Percentiles rank a stretch among this genome's conserved stretches.
phyloP scores from a whole-genome alignment of 345 rosid species.

The Murraya koenigii region DNA sequence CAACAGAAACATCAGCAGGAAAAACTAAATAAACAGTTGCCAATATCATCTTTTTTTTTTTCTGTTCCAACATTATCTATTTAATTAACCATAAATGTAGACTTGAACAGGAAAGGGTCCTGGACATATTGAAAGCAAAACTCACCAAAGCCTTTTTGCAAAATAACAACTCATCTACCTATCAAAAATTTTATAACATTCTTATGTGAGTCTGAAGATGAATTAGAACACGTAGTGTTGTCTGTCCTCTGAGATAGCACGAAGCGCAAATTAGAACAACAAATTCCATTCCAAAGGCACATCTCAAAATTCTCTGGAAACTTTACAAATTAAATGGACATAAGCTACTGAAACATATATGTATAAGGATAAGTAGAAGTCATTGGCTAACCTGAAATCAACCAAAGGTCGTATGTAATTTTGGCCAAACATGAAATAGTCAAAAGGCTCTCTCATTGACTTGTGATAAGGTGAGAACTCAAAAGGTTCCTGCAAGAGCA shows the following conservation, averaged over 20 bases:
- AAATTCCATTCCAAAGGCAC: neutral
- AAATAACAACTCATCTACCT: neutral
- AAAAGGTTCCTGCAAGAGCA: constrained; percentile 67
- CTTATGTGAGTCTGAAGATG: neutral
- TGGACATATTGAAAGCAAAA: neutral
- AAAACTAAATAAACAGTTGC: neutral
- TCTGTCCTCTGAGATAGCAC: neutral
- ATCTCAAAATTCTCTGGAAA: constrained; percentile 1
- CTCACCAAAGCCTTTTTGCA: neutral
- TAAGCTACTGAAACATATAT: neutral
- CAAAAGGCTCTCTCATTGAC: constrained; percentile 88
- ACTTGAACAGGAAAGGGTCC: neutral
- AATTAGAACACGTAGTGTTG: constrained; percentile 1
- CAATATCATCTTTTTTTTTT: too few species aligned
- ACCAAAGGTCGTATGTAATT: constrained; percentile 81
- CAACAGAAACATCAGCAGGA: neutral
- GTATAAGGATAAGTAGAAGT: constrained; percentile 6
- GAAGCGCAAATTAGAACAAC: neutral
- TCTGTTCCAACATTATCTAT: neutral
- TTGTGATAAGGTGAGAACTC: constrained; percentile 76
- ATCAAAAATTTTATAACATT: neutral
- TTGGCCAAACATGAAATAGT: constrained; percentile 92
- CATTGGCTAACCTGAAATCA: constrained; percentile 71
- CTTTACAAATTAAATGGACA: constrained; percentile 2
- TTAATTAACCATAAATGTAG: neutral